A percentile compares a stretch with the other conserved stretches of the same genome.
Evolutionary conservation across 306 rosid genomes (phyloP).

Genomic region (Prunus padus): DNA sequence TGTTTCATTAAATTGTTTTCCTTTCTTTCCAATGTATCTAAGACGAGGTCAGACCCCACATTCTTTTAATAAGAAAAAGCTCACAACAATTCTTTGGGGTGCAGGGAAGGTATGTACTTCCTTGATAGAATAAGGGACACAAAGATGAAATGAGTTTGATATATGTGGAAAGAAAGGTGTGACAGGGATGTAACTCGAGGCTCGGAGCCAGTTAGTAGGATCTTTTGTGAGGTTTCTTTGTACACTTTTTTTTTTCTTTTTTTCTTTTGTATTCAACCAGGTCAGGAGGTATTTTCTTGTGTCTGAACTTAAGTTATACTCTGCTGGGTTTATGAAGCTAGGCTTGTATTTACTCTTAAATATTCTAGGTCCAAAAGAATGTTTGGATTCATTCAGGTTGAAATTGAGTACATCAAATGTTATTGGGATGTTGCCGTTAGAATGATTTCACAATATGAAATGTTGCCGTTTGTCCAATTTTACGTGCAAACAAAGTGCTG

Average conservation of each 20-base stretch:
- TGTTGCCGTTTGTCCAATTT: background rate
- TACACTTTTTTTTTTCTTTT: slow-evolving; percentile 16
- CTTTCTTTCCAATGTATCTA: slow-evolving; percentile 50
- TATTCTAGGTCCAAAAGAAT: background rate
- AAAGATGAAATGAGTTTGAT: slow-evolving; percentile 33
- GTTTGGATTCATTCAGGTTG: slow-evolving; percentile 14
- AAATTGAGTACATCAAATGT: background rate
- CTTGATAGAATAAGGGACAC: slow-evolving; percentile 44
- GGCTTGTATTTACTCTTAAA: slow-evolving; percentile 13
- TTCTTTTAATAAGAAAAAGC: slow-evolving; percentile 47
- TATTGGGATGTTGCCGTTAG: background rate
- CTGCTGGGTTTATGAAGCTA: slow-evolving; percentile 29
- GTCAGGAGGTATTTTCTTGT: slow-evolving; percentile 36
- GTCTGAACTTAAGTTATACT: slow-evolving; percentile 36
- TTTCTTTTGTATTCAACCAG: slow-evolving; percentile 26
- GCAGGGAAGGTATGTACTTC: slow-evolving; percentile 35
- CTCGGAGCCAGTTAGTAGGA: slow-evolving; percentile 41
- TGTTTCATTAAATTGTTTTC: slow-evolving; percentile 42
- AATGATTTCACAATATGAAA: background rate
- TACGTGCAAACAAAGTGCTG: background rate
- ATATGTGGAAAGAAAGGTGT: slow-evolving; percentile 45
- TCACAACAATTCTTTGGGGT: slow-evolving; percentile 49
- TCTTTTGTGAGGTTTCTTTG: slow-evolving; percentile 21
- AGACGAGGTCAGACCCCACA: slow-evolving; percentile 38
- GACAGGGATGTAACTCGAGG: slow-evolving; percentile 41